Evolutionary conservation across 169 alveolate species (phyloP).

Genomic region (Ophryocystis elektroscirrha): DNA sequence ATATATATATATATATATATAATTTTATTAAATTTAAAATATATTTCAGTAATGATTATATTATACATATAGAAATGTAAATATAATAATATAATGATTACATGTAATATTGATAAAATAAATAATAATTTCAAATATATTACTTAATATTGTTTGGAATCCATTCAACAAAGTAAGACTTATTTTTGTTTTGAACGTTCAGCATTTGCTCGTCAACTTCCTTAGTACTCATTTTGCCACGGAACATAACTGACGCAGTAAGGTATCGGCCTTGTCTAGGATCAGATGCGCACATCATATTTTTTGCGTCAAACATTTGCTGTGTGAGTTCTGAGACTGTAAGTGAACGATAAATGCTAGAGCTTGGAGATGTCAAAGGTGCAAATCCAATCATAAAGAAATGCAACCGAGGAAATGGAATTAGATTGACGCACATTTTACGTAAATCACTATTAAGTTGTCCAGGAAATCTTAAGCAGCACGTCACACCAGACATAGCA

Average conservation of each 20-base stretch:
- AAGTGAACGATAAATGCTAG: conserved; percentile 91
- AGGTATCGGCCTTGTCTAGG: conserved; percentile 95
- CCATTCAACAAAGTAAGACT: conserved; percentile 89
- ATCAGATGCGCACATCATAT: conserved; percentile 98
- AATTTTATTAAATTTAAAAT: not conserved
- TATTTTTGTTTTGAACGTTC: conserved; percentile 81
- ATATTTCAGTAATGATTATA: not conserved
- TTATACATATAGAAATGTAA: not conserved
- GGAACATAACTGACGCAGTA: conserved; percentile 90
- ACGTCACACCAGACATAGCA: conserved; percentile 91
- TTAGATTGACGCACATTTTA: conserved; percentile 84
- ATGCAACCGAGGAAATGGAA: conserved; percentile 94
- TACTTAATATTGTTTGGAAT: conserved; percentile 77
- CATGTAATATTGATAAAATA: not conserved
- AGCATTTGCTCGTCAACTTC: conserved; percentile 94
- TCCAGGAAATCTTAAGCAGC: conserved; percentile 90
- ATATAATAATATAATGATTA: not conserved
- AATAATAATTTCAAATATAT: conserved; percentile 1
- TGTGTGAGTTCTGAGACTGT: conserved; percentile 95
- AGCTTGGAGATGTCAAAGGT: conserved; percentile 87
- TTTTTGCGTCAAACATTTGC: conserved; percentile 95
- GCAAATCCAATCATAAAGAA: conserved; percentile 95
- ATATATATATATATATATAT: not conserved
- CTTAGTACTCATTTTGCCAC: conserved; percentile 93
- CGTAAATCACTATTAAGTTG: conserved; percentile 75